phyloP scores from a whole-genome alignment of 768 basidiomycete species.

The Panus rudis region DNA sequence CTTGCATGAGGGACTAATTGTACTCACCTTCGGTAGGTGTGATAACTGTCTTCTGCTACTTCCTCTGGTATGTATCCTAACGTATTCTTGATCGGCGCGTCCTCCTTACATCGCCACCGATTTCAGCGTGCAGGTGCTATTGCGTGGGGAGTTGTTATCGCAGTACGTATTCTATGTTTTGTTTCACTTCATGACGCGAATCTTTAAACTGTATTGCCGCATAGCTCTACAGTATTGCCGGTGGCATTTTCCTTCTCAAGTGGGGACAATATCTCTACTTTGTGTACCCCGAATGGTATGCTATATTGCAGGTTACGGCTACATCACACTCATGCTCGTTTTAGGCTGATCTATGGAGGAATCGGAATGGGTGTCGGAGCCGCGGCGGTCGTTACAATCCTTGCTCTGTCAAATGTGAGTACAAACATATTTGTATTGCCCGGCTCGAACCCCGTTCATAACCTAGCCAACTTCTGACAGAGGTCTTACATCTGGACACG shows the following conservation, averaged over 20 bases:
- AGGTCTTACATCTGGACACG: constrained; percentile 65
- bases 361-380: constrained; percentile 48
- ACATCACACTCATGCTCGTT: not conserved
- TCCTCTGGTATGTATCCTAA: constrained; percentile 47
- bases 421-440: constrained; percentile 16
- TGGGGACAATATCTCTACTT: constrained; percentile 62
- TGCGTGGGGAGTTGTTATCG: constrained; percentile 57
- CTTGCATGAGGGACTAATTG: too few relatives aligned
- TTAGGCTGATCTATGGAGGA: constrained; percentile 65
- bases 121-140: constrained; percentile 67
- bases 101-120: constrained; percentile 10
- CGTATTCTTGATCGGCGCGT: not conserved
- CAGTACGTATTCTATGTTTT: constrained; percentile 30
- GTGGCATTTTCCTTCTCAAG: constrained; percentile 55
- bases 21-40: constrained; percentile 41
- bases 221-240: constrained; percentile 62
- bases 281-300: constrained; percentile 57
- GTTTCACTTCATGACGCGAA: too few relatives aligned
- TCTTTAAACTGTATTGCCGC: constrained; percentile 1
- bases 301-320: not conserved
- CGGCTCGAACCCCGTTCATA: constrained; percentile 6
- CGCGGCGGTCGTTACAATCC: constrained; percentile 43
- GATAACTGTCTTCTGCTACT: constrained; percentile 73
- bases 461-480: constrained; percentile 26
- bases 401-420: constrained; percentile 61